Base-by-base conservation (phyloP, 805 yeast species). In the Hanseniaspora lachancei region DNA sequence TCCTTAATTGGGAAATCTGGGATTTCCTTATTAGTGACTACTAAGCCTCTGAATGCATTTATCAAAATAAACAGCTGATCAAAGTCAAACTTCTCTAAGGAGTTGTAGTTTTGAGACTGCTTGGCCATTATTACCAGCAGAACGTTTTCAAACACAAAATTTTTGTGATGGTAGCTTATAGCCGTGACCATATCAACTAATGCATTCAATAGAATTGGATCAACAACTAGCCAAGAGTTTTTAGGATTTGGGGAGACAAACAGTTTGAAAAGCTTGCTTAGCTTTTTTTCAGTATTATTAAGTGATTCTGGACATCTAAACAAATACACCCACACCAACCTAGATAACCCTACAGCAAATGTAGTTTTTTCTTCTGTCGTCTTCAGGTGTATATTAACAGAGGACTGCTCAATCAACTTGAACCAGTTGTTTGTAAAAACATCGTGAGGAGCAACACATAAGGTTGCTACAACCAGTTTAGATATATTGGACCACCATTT, bases 311-410 rank as follows among this genome's bases (percentile, higher is more conserved):
- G 79, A 60, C 89, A 80, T 59, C 97, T 74, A 67, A 82, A 87
- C 24, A 89, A 70, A 64, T 86, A 93, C 0, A 89, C 95, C 98
- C 98, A 93, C 0, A 86, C 68, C 35, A 95, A 71, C 57, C 96
- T 71, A 0, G 95, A 76, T 3, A 84, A 69, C 56, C 89, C 81
- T 0, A 79, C 78, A 16, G 86, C 75, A 44, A 80, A 76, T 2
- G 78, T 77, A 0, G 78, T 73, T 61, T 83, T 79, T 50, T 71
- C 74, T 2, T 66, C 66, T 24, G 70, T 52, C 16, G 77, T 75
- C 47, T 86, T 86, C 4, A 87, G 82, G 62, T 82, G 85, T 42
- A 86, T 71, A 57, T 80, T 80, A 47, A 70, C 71, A n/a, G 75
- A 70, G 58, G 80, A 79, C 2, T 74, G 66, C 57, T 89, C 95